phyloP scores from a whole-genome alignment of 306 rosid species.

The Erythrophleum fordii region DNA sequence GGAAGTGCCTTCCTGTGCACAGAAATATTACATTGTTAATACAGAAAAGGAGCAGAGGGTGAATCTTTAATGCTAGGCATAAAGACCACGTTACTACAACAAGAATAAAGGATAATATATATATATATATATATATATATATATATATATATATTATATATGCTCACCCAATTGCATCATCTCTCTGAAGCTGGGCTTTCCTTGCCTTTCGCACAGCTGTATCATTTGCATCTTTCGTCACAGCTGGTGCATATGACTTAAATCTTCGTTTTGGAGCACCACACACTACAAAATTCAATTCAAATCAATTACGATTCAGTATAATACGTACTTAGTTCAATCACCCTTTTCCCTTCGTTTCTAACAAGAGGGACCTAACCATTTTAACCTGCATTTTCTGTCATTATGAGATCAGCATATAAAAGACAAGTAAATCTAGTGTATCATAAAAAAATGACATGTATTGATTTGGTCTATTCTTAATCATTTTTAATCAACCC shows the following conservation, averaged over 20 bases:
- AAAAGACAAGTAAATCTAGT: background rate
- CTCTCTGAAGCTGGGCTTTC: constrained; percentile 69
- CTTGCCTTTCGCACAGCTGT: constrained; percentile 67
- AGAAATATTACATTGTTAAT: background rate
- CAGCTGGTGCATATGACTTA: constrained; percentile 66
- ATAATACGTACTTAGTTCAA: background rate
- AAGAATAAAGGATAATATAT: too few relatives aligned
- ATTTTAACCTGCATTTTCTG: background rate
- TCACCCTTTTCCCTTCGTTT: background rate
- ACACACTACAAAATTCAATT: constrained; percentile 65
- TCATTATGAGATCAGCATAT: background rate
- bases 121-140: too few relatives aligned
- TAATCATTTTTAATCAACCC: background rate
- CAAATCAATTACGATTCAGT: constrained; percentile 6
- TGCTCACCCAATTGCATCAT: constrained; percentile 75
- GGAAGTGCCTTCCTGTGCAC: constrained; percentile 80
- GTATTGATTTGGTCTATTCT: background rate
- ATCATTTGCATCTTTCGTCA: constrained; percentile 59
- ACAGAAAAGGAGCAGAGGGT: background rate
- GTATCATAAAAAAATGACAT: background rate
- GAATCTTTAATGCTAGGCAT: background rate
- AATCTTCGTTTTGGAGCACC: constrained; percentile 96
- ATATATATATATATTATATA: too few relatives aligned
- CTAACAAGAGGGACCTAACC: background rate
- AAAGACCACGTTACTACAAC: too few relatives aligned